Percentiles rank a stretch among this genome's conserved stretches.
Conservation (phyloP, 2,329 filamentous ascomycete species). For the Xylariaceae sp. region DNA sequence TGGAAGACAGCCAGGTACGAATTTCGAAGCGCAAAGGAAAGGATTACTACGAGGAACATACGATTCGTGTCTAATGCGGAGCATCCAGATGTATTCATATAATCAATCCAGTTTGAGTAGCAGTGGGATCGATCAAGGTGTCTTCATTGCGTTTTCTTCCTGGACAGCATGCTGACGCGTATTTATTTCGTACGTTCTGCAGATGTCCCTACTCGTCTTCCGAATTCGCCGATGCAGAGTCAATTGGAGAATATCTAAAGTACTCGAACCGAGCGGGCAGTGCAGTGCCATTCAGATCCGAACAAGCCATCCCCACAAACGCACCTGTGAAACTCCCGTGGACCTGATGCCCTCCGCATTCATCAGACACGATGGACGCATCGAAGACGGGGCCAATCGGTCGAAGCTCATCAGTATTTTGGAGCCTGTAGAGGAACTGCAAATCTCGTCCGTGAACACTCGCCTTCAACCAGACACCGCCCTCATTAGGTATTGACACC, state of each 20-base stretch:
- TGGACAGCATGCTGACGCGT: too few relatives aligned
- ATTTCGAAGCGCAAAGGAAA: too few relatives aligned
- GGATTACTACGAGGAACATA: too few relatives aligned
- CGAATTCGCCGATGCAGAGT: too few relatives aligned
- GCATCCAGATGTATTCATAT: too few relatives aligned
- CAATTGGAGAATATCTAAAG: slow-evolving; percentile 38
- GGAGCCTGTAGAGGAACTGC: slow-evolving; percentile 55
- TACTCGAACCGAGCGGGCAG: slow-evolving; percentile 47
- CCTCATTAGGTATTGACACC: slow-evolving; percentile 48
- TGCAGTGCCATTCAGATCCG: slow-evolving; percentile 51
- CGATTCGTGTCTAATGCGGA: too few relatives aligned
- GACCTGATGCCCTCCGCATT: slow-evolving; percentile 58
- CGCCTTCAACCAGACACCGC: slow-evolving; percentile 51
- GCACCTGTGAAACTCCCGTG: slow-evolving; percentile 63
- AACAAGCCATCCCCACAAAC: slow-evolving; percentile 54
- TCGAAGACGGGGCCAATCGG: slow-evolving; percentile 54
- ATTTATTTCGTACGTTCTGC: too few relatives aligned
- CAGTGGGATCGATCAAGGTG: too few relatives aligned
- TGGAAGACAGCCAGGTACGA: too few relatives aligned
- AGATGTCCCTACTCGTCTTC: too few relatives aligned
- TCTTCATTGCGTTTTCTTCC: too few relatives aligned
- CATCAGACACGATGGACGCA: slow-evolving; percentile 57
- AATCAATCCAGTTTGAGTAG: too few relatives aligned
- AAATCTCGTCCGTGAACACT: slow-evolving; percentile 47
- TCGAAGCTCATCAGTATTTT: slow-evolving; percentile 38